Base-by-base conservation (phyloP, 2,329 filamentous ascomycete species). In the Diaporthe sp. region DNA sequence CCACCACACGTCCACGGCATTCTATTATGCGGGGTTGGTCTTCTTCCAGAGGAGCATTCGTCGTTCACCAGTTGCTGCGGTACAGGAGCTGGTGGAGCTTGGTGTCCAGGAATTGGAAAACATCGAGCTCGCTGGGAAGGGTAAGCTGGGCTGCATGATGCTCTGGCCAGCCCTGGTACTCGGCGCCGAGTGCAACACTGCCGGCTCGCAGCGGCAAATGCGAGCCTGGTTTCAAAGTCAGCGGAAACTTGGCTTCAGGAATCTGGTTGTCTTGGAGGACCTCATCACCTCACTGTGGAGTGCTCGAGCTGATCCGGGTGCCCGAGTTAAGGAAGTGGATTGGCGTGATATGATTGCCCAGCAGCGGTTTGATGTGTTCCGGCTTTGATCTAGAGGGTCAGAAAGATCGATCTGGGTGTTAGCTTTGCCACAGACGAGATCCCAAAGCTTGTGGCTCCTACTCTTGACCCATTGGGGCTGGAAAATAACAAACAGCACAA, bases 111-210 rank as follows among this genome's bases (percentile, higher is more conserved):
- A 68, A 17, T 22, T 68, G 32, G 63, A 68, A 68, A 53, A 51
- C n/a, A 68, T 68, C 32, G 63, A 68, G 47, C 3, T 32, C 15
- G 32, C 51, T 4, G 63, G 63, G 17, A 27, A 8, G 5, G 63
- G 63, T 0, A 78, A 78, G 22, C 70, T 79, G 13, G 47, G 82
- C 4, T 81, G 79, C 71, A 79, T 83, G 25, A 81, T 83, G 73
- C 79, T 83, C 39, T 84, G 82, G 82, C 81, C 82, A 2, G 80
- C 79, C 4, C 78, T 84, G 44, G 80, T 83, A 2, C 77, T 83
- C 4, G 82, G 81, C 3, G 81, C 81, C 7, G 82, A 83, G 65
- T 84, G 82, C 56, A 74, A 79, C 44, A 75, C 73, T 4, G 58
- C 65, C 8, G 78, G 77, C 35, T 72, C 82, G 39, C 81, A 82